Evolutionary conservation across 73 alveolate genomes (phyloP), one percentile per base, ranked within the genome.

Genomic region (Halteria grandinella): DNA sequence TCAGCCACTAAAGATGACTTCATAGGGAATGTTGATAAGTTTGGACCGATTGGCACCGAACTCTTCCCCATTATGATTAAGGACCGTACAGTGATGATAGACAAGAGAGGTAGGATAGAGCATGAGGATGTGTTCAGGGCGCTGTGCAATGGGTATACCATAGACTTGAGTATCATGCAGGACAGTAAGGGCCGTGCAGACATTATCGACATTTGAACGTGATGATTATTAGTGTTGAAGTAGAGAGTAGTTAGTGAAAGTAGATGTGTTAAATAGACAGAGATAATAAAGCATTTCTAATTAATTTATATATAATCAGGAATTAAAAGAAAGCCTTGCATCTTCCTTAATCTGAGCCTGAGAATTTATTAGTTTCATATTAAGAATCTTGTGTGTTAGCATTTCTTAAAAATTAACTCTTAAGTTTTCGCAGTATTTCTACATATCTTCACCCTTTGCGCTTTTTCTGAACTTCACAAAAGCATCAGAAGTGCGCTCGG

Each of bases 111-210:
- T 12, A 57, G 11, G 4, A 57, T 57, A 24, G 73, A 57, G 37
- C 55, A 57, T 57, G 21, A 29, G 17, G 53, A 57, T 17, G 4
- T 57, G 20, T 57, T 57, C 23, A 57, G 21, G 37, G 73, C 73
- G 15, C 15, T 57, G 55, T 2, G 31, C n/a, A 57, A 57, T 57
- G 73, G 73, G 5, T 29, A 29, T 7, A 7, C 18, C 4, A 57
- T 57, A 18, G 53, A 57, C 27, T 5, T 57, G 37, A 57, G 53
- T 5, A 31, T 53, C 15, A n/a, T n/a, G n/a, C n/a, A n/a, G n/a
- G n/a, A n/a, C n/a, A n/a, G n/a, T n/a, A n/a, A n/a, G n/a, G n/a
- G n/a, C n/a, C n/a, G n/a, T n/a, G n/a, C n/a, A n/a, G n/a, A n/a
- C n/a, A n/a, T n/a, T n/a, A n/a, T n/a, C n/a, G n/a, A n/a, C n/a